Percentiles rank a stretch among this genome's conserved stretches.
These are phyloP conservation scores for Lasiosphaeria miniovina DNA, from an alignment of 495 filamentous ascomycete species.

Conservation along the genomic window DNA sequence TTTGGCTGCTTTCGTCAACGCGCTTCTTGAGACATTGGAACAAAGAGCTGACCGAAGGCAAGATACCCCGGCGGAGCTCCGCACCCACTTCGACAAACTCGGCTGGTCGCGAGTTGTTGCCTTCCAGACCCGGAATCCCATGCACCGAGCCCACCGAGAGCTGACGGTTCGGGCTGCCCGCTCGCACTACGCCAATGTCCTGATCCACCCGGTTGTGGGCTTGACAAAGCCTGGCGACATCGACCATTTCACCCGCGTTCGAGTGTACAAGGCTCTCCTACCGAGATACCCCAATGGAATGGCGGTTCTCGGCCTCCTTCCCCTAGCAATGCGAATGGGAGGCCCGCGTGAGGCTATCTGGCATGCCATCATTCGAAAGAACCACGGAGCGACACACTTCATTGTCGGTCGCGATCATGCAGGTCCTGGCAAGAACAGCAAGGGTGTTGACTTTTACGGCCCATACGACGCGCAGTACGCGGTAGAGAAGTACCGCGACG, in stretches of 20 bases:
- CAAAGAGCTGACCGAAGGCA: constrained; percentile 8
- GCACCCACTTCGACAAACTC: constrained; percentile 97
- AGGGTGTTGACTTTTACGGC: constrained; percentile 95
- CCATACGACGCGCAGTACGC: constrained; percentile 98
- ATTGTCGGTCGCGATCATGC: constrained; percentile 98
- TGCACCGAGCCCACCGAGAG: constrained; percentile 98
- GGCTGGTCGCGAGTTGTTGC: constrained; percentile 95
- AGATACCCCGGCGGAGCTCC: constrained; percentile 94
- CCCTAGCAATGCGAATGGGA: constrained; percentile 98
- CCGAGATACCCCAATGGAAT: constrained; percentile 98
- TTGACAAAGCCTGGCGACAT: constrained; percentile 98
- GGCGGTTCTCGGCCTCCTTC: constrained; percentile 94
- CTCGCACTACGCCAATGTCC: constrained; percentile 91
- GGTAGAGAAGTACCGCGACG: constrained; percentile 92
- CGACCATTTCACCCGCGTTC: constrained; percentile 98
- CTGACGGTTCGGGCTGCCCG: constrained; percentile 95
- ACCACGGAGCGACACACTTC: constrained; percentile 98
- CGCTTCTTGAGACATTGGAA: background rate
- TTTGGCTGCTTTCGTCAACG: background rate
- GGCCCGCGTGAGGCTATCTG: constrained; percentile 97
- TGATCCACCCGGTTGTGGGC: constrained; percentile 98
- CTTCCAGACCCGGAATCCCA: constrained; percentile 98
- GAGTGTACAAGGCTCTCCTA: constrained; percentile 94
- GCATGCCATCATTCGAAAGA: constrained; percentile 99
- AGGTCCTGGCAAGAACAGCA: constrained; percentile 93